Conservation (phyloP, 257 asterid species). For the Przewalskia tangutica region DNA sequence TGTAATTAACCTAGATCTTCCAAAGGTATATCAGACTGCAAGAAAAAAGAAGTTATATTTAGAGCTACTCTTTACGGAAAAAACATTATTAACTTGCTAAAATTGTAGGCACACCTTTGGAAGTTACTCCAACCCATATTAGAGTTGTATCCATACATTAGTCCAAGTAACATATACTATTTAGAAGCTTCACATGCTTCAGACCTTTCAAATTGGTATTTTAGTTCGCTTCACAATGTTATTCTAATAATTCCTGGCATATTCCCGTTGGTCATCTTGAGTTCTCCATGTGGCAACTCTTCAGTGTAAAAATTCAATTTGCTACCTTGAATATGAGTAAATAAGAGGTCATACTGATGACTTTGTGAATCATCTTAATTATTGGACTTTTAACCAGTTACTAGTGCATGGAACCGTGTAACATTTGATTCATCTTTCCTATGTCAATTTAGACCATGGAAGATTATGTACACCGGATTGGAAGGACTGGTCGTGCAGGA, state of each 20-base stretch:
- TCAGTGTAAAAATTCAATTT: neutral
- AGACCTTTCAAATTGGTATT: neutral
- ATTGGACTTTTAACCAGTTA: neutral
- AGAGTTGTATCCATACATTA: neutral
- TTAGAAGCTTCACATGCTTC: neutral
- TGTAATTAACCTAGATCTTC: conserved; percentile 81
- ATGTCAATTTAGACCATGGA: conserved; percentile 57
- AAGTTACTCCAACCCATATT: neutral
- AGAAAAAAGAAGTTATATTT: neutral
- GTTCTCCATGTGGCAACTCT: too few species aligned
- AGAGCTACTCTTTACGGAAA: neutral
- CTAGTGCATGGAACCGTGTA: neutral
- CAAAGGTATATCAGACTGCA: conserved; percentile 47
- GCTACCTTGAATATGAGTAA: neutral
- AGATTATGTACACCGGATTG: conserved; percentile 86
- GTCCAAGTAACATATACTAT: neutral
- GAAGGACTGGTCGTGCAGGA: conserved; percentile 95
- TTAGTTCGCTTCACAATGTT: neutral
- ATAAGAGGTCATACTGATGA: neutral
- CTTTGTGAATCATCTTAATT: neutral
- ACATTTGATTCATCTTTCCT: neutral
- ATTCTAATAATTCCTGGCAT: neutral
- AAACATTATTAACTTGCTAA: neutral
- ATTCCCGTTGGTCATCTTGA: neutral
- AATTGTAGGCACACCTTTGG: neutral